These are phyloP conservation scores for Anthracocystis walkeri DNA, from an alignment of 1,284 basidiomycete genomes.

Conservation along the genomic window DNA sequence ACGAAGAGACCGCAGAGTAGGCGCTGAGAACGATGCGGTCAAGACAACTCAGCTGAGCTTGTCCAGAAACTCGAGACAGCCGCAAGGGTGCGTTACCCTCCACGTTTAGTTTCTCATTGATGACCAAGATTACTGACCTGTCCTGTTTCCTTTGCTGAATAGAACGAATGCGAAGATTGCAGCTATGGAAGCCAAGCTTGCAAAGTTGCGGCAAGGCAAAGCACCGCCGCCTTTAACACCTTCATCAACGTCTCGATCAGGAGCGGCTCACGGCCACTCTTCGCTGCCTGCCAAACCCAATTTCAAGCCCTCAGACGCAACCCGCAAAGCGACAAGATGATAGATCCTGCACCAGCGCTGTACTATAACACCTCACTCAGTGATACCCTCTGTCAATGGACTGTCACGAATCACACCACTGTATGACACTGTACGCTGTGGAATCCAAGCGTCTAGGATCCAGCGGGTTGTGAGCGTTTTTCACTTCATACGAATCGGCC, in stretches of 20 bases:
- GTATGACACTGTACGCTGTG: too few species aligned
- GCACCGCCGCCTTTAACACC: neutral
- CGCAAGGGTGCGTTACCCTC: constrained; percentile 73
- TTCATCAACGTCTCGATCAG: neutral
- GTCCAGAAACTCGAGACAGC: constrained; percentile 78
- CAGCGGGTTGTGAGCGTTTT: too few species aligned
- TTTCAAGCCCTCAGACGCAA: neutral
- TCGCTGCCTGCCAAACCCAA: constrained; percentile 35
- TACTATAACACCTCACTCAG: too few species aligned
- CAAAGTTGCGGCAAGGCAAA: constrained; percentile 37
- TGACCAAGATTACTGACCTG: neutral
- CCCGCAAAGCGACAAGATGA: too few species aligned
- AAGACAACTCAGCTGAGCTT: constrained; percentile 88
- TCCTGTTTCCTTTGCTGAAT: neutral
- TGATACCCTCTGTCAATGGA: too few species aligned
- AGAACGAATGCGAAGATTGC: constrained; percentile 87
- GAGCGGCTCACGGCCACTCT: neutral
- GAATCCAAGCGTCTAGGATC: too few species aligned
- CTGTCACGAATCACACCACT: too few species aligned
- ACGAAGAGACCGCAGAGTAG: constrained; percentile 25
- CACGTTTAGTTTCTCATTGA: neutral
- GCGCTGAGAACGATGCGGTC: constrained; percentile 72
- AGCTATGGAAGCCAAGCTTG: constrained; percentile 90
- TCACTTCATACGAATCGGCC: too few species aligned
- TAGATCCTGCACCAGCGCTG: too few species aligned